These are phyloP conservation scores for Talaromyces sp. DNA, from an alignment of 2,329 filamentous ascomycete species.

Conservation along the genomic window DNA sequence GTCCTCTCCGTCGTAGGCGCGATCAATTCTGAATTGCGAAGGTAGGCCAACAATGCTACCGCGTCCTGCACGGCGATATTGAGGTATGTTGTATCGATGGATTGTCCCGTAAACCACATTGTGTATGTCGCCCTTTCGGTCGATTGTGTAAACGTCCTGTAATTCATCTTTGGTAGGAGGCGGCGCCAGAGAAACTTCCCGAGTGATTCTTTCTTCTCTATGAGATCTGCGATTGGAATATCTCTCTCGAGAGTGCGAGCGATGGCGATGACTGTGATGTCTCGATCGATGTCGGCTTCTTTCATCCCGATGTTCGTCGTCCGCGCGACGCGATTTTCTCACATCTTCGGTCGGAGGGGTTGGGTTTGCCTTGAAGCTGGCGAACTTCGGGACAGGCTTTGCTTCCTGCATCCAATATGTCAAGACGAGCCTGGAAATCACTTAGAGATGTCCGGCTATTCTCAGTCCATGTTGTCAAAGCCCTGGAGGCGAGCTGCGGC, in stretches of 20 bases:
- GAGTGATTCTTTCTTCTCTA: constrained; percentile 16
- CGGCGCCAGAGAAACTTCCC: background rate
- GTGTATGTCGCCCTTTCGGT: constrained; percentile 72
- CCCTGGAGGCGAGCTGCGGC: background rate
- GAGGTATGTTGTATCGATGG: constrained; percentile 68
- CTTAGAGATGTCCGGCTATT: constrained; percentile 29
- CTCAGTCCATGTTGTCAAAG: constrained; percentile 35
- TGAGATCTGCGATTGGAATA: constrained; percentile 19
- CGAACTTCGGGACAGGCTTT: constrained; percentile 63
- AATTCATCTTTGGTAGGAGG: constrained; percentile 18
- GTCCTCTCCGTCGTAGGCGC: constrained; percentile 49
- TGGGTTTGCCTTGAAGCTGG: constrained; percentile 64
- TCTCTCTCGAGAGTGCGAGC: constrained; percentile 23
- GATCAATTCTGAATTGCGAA: constrained; percentile 62
- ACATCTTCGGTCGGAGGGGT: constrained; percentile 23
- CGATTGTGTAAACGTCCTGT: constrained; percentile 56
- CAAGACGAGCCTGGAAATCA: background rate
- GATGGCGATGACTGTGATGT: constrained; percentile 25
- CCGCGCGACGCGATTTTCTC: constrained; percentile 8
- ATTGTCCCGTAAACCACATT: constrained; percentile 72
- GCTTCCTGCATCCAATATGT: constrained; percentile 29
- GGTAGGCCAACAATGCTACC: constrained; percentile 69
- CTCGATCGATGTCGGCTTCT: constrained; percentile 25
- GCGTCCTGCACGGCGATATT: constrained; percentile 65
- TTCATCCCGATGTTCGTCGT: constrained; percentile 23